These are phyloP conservation scores for Salix purpurea DNA, from an alignment of 345 rosid genomes.

Conservation along the genomic window DNA sequence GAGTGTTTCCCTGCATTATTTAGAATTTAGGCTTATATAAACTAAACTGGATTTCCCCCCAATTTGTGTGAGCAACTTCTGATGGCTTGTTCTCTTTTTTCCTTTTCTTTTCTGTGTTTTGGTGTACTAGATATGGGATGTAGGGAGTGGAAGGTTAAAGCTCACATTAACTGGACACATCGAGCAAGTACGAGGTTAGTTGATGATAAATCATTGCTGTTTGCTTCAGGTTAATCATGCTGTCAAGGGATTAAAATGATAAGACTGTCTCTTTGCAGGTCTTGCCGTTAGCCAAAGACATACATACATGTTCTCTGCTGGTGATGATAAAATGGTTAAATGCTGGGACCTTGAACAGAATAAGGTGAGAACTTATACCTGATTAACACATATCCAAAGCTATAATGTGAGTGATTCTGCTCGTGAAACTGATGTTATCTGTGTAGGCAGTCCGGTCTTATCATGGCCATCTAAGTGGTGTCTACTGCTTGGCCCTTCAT, in stretches of 20 bases:
- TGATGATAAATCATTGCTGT: background rate
- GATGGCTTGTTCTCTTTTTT: background rate
- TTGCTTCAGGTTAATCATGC: background rate
- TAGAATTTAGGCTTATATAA: background rate
- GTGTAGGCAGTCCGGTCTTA: slow-evolving; percentile 86
- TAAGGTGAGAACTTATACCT: slow-evolving; percentile 50
- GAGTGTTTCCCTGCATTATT: background rate
- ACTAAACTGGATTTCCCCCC: background rate
- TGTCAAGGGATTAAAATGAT: slow-evolving; percentile 3
- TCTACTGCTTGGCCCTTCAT: slow-evolving; percentile 97
- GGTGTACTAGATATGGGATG: slow-evolving; percentile 82
- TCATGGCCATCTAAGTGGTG: slow-evolving; percentile 98
- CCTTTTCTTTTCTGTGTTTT: slow-evolving; percentile 6
- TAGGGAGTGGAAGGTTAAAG: slow-evolving; percentile 84
- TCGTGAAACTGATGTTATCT: slow-evolving; percentile 12
- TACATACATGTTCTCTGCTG: slow-evolving; percentile 98
- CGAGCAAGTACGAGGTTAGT: slow-evolving; percentile 87
- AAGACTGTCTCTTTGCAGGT: slow-evolving; percentile 40
- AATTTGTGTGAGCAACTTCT: background rate
- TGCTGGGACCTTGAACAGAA: slow-evolving; percentile 99
- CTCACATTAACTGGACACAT: slow-evolving; percentile 94
- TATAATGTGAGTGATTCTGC: background rate
- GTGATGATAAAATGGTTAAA: slow-evolving; percentile 98
- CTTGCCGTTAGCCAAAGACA: slow-evolving; percentile 87
- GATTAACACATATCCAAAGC: background rate